Evolutionary conservation across 2,329 filamentous ascomycete species (phyloP).

Genomic region (Cercospora zeae-maydis): DNA sequence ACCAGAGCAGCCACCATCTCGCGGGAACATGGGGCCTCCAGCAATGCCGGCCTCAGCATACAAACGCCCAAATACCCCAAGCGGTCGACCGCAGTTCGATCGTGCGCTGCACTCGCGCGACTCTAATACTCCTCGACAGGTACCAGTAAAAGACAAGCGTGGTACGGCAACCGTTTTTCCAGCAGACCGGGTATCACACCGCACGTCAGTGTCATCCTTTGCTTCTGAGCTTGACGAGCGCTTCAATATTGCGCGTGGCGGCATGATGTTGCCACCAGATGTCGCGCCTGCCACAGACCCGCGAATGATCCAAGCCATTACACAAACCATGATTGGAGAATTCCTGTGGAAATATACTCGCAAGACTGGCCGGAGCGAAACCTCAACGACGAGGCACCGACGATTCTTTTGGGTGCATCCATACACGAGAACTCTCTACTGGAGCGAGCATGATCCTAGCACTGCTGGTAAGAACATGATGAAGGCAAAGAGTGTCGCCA

Average conservation of each 20-base stretch:
- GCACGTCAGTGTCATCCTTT: constrained; percentile 92
- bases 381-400: constrained; percentile 85
- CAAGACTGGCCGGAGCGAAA: constrained; percentile 81
- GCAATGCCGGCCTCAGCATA: constrained; percentile 73
- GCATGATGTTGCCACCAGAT: constrained; percentile 55
- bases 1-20: constrained; percentile 31
- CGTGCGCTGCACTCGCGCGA: constrained; percentile 27
- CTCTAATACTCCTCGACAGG: constrained; percentile 58
- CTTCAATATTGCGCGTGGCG: constrained; percentile 67
- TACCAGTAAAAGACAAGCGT: constrained; percentile 44
- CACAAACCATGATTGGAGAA: constrained; percentile 98
- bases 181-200: constrained; percentile 44
- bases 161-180: constrained; percentile 11
- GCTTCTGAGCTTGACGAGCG: constrained; percentile 87
- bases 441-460: constrained; percentile 87
- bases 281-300: constrained; percentile 74
- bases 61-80: constrained; percentile 39
- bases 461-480: constrained; percentile 72
- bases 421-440: constrained; percentile 93
- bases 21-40: constrained; percentile 75
- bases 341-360: constrained; percentile 99
- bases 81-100: constrained; percentile 21
- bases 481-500: constrained; percentile 82
- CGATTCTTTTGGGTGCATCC: constrained; percentile 99
- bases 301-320: constrained; percentile 98